phyloP scores from a whole-genome alignment of 495 filamentous ascomycete genomes.

The Aspergillus conjunctus region DNA sequence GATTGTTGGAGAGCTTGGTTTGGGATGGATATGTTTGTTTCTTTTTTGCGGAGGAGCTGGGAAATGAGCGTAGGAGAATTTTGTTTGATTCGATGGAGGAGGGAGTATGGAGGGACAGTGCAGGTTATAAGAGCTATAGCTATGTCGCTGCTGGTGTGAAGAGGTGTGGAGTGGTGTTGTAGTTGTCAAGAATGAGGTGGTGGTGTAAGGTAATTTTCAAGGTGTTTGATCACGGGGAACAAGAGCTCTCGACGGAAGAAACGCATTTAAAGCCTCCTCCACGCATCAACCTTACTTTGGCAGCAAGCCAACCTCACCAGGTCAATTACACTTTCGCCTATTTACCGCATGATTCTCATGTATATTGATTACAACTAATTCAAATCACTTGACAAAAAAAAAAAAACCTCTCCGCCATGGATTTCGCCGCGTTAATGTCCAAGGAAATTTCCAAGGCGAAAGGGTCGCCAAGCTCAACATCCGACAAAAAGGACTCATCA shows the following conservation, averaged over 20 bases:
- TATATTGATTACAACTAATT: not conserved
- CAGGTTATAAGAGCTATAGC: not conserved
- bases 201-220: not conserved
- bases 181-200: slow-evolving; percentile 1
- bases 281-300: slow-evolving; percentile 2
- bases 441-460: slow-evolving; percentile 83
- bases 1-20: slow-evolving; percentile 9
- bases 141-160: not conserved
- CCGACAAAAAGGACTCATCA: slow-evolving; percentile 29
- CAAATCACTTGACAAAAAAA: not conserved
- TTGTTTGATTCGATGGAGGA: too few species aligned
- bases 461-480: slow-evolving; percentile 32
- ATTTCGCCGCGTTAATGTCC: slow-evolving; percentile 91
- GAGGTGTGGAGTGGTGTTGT: slow-evolving; percentile 2
- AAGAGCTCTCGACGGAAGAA: slow-evolving; percentile 8
- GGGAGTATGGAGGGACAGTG: too few species aligned
- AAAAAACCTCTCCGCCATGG: slow-evolving; percentile 59
- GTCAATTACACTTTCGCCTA: not conserved
- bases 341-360: not conserved
- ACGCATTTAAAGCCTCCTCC: slow-evolving; percentile 4
- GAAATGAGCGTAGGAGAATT: too few species aligned
- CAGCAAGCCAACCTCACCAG: not conserved
- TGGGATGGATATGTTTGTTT: slow-evolving; percentile 4
- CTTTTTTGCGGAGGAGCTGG: not conserved
- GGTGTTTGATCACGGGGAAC: slow-evolving; percentile 2